These are phyloP conservation scores for Geum urbanum DNA, from an alignment of 306 rosid species.

Conservation along the genomic window DNA sequence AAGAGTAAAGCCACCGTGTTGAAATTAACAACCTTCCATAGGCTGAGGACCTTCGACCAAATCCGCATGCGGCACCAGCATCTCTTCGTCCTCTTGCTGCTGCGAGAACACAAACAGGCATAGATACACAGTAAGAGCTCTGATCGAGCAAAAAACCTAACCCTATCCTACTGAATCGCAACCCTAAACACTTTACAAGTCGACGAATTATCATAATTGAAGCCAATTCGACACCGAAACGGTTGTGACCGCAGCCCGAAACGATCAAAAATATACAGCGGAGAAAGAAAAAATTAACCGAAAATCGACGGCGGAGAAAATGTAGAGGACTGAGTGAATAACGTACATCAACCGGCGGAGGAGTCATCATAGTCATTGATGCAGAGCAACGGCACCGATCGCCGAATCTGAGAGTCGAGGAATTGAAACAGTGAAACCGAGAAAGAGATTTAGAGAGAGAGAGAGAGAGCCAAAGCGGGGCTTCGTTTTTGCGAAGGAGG, in stretches of 20 bases:
- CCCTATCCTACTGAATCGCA: slow-evolving; percentile 36
- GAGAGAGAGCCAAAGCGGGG: too few species aligned
- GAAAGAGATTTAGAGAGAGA: background rate
- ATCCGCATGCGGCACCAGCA: slow-evolving; percentile 61
- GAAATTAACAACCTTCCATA: slow-evolving; percentile 45
- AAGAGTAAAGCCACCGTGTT: background rate
- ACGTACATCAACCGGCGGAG: slow-evolving; percentile 47
- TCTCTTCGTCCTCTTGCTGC: slow-evolving; percentile 61
- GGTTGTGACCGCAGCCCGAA: slow-evolving; percentile 10
- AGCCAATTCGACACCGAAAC: slow-evolving; percentile 21
- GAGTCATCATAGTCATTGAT: slow-evolving; percentile 56
- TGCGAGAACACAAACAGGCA: slow-evolving; percentile 20
- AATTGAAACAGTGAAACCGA: slow-evolving; percentile 19
- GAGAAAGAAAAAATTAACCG: slow-evolving; percentile 4
- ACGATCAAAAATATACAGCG: slow-evolving; percentile 27
- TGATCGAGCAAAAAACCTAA: slow-evolving; percentile 37
- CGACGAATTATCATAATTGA: slow-evolving; percentile 11
- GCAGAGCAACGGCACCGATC: slow-evolving; percentile 36
- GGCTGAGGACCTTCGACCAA: slow-evolving; percentile 57
- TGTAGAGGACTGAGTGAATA: slow-evolving; percentile 13
- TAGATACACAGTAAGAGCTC: slow-evolving; percentile 32
- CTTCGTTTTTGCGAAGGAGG: background rate
- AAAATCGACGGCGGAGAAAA: background rate
- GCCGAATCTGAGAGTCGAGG: slow-evolving; percentile 38
- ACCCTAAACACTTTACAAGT: slow-evolving; percentile 32